These are phyloP conservation scores for Thermomyces lanuginosus DNA, from an alignment of 2,329 filamentous ascomycete species.

Conservation along the genomic window DNA sequence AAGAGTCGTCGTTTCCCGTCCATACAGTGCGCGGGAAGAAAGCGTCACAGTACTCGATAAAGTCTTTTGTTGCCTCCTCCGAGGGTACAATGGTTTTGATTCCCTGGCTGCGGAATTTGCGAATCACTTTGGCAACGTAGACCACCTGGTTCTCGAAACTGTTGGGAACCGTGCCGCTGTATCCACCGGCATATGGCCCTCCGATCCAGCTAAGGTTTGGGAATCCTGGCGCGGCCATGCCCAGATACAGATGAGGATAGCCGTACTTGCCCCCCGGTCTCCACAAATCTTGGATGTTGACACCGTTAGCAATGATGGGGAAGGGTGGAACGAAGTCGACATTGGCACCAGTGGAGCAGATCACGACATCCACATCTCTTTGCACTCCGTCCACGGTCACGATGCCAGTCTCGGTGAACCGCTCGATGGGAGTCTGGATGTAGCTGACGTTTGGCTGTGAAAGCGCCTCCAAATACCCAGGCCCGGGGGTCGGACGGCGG, in stretches of 20 bases:
- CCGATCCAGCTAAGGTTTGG: constrained; percentile 51
- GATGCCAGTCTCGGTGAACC: constrained; percentile 45
- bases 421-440: constrained; percentile 40
- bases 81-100: constrained; percentile 46
- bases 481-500: constrained; percentile 47
- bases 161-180: constrained; percentile 51
- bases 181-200: constrained; percentile 43
- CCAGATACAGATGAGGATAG: constrained; percentile 53
- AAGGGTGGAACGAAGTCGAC: constrained; percentile 44
- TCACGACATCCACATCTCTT: constrained; percentile 45
- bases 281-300: constrained; percentile 43
- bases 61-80: constrained; percentile 44
- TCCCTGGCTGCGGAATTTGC: constrained; percentile 49
- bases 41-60: constrained; percentile 27
- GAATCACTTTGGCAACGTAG: constrained; percentile 49
- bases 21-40: constrained; percentile 37
- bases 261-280: constrained; percentile 38
- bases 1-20: constrained; percentile 23
- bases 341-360: constrained; percentile 54
- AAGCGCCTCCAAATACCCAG: constrained; percentile 51
- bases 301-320: constrained; percentile 39
- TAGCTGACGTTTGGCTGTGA: constrained; percentile 46
- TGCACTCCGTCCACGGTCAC: constrained; percentile 41
- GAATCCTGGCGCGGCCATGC: constrained; percentile 46
- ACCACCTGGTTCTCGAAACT: constrained; percentile 49